Percentiles rank a stretch among this genome's conserved stretches.
Evolutionary conservation across 192 early-diverging fungal species (phyloP).

Genomic region (Lobosporangium transversale): DNA sequence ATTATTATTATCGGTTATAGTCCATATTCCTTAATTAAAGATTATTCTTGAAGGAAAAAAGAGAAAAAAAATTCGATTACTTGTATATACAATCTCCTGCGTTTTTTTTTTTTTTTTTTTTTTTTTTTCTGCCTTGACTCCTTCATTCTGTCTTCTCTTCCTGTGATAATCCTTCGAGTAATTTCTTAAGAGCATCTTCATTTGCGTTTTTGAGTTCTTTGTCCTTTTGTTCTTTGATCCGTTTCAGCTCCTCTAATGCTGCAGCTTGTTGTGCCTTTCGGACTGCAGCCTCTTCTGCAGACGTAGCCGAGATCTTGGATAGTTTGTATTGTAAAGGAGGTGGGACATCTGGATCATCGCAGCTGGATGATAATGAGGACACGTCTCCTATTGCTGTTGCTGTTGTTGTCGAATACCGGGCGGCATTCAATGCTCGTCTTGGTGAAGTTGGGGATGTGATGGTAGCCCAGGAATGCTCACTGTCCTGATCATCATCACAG

Average conservation of each 20-base stretch:
- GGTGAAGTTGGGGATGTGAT: not conserved
- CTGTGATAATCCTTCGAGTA: conserved; percentile 23
- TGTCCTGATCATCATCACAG: conserved; percentile 39
- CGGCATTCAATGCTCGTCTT: too few species aligned
- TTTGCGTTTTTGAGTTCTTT: conserved; percentile 17
- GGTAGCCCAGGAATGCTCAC: conserved; percentile 30
- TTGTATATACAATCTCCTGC: too few species aligned
- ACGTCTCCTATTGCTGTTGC: too few species aligned
- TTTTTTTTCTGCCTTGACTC: too few species aligned
- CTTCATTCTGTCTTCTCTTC: not conserved
- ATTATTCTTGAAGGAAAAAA: too few species aligned
- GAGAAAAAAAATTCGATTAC: too few species aligned
- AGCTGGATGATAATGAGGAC: too few species aligned
- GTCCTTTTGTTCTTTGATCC: conserved; percentile 22
- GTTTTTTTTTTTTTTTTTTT: too few species aligned
- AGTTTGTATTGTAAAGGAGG: conserved; percentile 29
- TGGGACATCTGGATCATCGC: too few species aligned
- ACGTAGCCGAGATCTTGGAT: conserved; percentile 38
- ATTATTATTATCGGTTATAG: not conserved
- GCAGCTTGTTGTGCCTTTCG: conserved; percentile 33
- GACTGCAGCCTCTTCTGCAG: conserved; percentile 20
- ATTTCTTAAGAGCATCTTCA: conserved; percentile 9
- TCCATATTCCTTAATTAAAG: too few species aligned
- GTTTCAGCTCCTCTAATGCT: conserved; percentile 18
- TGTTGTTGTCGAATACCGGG: not conserved